Evolutionary conservation across 164 flowering plant species (phyloP), one percentile per base, ranked within the genome.

Genomic region (Umbellularia californica): DNA sequence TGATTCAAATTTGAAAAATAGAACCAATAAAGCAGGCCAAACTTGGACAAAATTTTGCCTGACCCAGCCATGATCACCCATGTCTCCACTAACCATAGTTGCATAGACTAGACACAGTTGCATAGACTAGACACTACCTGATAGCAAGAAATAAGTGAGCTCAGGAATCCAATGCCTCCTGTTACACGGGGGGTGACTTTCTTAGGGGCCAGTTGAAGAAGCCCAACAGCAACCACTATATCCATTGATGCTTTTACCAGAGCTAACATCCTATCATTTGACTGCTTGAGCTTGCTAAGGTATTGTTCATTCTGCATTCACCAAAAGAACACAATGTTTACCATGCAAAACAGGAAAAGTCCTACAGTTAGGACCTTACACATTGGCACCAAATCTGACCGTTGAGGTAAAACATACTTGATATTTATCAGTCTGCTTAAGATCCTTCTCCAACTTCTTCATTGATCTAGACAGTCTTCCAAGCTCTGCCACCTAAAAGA

Each of bases 131-230:
- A 35, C 9, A 11, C 51, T 73, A 95, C 99, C 98, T 96, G 99
- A 83, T 96, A 96, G 77, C 98, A 96, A n/a, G 99, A 94, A 72
- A 96, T 94, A 70, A 94, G 92, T 22, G 99, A 94, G 82, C 82
- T 87, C 58, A 78, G 79, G 76, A 96, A 92, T 77, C 99, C 99
- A 74, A 94, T 84, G 67, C 87, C 99, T 74, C 99, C 98, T 4
- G 95, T 90, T 1, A 96, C 97, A 72, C 98, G 97, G 22, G 99
- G 93, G 70, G 87, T 94, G 70, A 94, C 90, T 78, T 90, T 92
- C 86, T 90, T 91, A 27, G 99, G 99, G 51, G 97, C 95, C 85
- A 96, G 75, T 79, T 92, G 97, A 77, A 96, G 98, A 82, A 96
- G 80, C 47, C 99, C 99, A 55, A 87, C 87, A 3, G 99, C 98